Base-by-base conservation (phyloP, 306 rosid genomes). In the Astragalus glycyphyllos region DNA sequence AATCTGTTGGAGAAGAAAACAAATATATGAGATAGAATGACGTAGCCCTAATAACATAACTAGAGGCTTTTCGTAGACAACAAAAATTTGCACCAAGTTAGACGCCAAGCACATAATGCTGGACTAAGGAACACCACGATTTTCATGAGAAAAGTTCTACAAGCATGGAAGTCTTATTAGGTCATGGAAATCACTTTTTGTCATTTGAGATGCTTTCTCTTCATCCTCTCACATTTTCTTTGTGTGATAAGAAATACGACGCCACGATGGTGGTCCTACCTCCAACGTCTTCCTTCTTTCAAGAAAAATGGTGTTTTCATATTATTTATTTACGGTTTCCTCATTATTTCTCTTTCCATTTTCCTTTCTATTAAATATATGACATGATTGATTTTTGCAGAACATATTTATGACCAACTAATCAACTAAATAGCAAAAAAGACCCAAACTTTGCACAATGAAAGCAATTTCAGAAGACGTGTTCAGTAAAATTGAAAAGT, bases 1-100 rank as follows among this genome's bases (percentile, higher is more conserved):
- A 66, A 51, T 70, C 84, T 61, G 81, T 47, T 4, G 84, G 74
- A 65, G 91, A 79, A 82, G 91, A 85, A 77, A 80, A 77, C 65
- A 80, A 85, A 58, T 83, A 63, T 20, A 20, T 20, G 23, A 82
- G 35, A 67, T 70, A 72, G 32, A 78, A 58, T 78, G 79, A 79
- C 54, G 71, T 15, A 37, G 14, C 49, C 16, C 8, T 20, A 32
- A 3, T 46, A 11, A 46, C 47, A 37, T 11, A 4, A n/a, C 8
- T 38, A 38, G 42, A 6, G 42, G 42, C 6, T 38, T 8, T 38
- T 9, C 42, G 7, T 8, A 38, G 1, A 38, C 42, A 1, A 34
- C 9, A 6, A 38, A 38, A 38, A 38, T 1, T 38, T 2, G 1
- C 42, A 38, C 42, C 8, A 6, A 6, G 42, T 38, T 8, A 38